Percentiles rank a stretch among this genome's conserved stretches.
These are phyloP conservation scores for Paracoccidioides lutzii DNA, from an alignment of 2,329 filamentous ascomycete species.

Conservation along the genomic window DNA sequence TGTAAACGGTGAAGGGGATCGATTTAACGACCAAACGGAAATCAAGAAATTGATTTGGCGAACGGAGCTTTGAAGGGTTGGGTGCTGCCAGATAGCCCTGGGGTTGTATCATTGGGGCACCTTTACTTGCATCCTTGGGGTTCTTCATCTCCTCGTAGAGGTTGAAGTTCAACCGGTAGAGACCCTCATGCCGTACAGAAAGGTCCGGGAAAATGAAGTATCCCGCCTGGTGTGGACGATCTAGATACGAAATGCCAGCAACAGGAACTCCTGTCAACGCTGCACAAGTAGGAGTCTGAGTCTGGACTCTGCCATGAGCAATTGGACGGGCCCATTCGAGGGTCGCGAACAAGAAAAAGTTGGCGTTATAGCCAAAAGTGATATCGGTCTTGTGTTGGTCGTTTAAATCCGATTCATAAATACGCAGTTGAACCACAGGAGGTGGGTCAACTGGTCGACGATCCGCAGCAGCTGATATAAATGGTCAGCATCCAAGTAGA, in stretches of 20 bases:
- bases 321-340: constrained; percentile 75
- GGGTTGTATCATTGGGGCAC: constrained; percentile 30
- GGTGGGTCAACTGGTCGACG: constrained; percentile 88
- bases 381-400: constrained; percentile 53
- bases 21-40: constrained; percentile 88
- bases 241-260: constrained; percentile 89
- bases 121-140: constrained; percentile 58
- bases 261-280: constrained; percentile 90
- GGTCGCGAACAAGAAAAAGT: constrained; percentile 93
- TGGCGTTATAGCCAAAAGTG: constrained; percentile 87
- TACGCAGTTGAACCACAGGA: constrained; percentile 80
- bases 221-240: constrained; percentile 64
- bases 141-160: constrained; percentile 91
- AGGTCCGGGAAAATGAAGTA: constrained; percentile 98
- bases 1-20: constrained; percentile 73
- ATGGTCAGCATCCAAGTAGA: constrained; percentile 8
- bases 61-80: constrained; percentile 27
- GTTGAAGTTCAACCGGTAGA: constrained; percentile 82
- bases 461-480: constrained; percentile 58
- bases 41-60: constrained; percentile 51
- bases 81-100: constrained; percentile 14
- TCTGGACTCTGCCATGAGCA: constrained; percentile 63
- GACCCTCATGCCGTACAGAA: constrained; percentile 88
- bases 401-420: constrained; percentile 54
- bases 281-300: constrained; percentile 55